Evolutionary conservation across 164 flowering plant species (phyloP).

Genomic region (Nymphaea thermarum): DNA sequence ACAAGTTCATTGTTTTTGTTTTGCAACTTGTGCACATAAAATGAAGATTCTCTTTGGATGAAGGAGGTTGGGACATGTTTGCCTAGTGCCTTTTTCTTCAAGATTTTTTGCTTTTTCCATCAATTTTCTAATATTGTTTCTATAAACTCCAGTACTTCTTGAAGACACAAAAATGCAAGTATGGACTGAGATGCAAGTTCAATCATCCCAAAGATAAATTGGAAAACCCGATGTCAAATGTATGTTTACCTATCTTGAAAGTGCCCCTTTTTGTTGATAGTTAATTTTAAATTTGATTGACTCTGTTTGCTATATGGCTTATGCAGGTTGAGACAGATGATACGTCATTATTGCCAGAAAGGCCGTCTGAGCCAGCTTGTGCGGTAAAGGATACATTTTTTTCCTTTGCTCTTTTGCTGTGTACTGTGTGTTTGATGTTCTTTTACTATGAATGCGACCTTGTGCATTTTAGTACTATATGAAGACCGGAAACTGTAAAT

Average conservation of each 20-base stretch:
- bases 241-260: not conserved
- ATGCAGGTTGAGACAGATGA: slow-evolving; percentile 7
- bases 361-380: slow-evolving; percentile 84
- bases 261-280: not conserved
- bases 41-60: no score
- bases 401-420: not conserved
- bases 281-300: no score
- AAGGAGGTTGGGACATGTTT: not conserved
- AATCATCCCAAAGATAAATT: slow-evolving; percentile 74
- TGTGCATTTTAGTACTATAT: slow-evolving; percentile 50
- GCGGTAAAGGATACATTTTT: slow-evolving; percentile 33
- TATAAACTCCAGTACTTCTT: slow-evolving; percentile 53
- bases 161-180: slow-evolving; percentile 93
- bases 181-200: slow-evolving; percentile 81
- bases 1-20: no score
- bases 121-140: not conserved
- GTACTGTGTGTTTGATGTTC: not conserved
- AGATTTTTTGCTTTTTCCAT: not conserved
- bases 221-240: slow-evolving; percentile 1
- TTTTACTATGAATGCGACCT: not conserved
- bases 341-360: slow-evolving; percentile 54
- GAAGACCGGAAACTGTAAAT: slow-evolving; percentile 92
- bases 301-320: no score
- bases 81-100: not conserved
- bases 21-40: no score